These are phyloP conservation scores for Starmerella lactis-condensi DNA, from an alignment of 805 yeast genomes.

Conservation along the genomic window DNA sequence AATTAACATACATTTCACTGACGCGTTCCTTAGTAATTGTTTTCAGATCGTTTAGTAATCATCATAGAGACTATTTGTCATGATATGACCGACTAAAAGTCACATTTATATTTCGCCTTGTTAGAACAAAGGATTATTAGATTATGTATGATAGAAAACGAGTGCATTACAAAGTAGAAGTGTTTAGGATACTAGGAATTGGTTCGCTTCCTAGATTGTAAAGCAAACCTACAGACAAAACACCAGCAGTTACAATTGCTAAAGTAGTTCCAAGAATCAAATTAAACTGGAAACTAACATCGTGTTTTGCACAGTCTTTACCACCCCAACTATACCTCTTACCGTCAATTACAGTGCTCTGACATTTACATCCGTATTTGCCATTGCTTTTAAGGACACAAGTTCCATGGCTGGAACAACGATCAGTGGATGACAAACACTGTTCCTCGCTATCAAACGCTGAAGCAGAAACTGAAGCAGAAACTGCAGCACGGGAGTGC, in stretches of 20 bases:
- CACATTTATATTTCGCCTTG: no score
- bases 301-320: conserved; percentile 44
- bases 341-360: conserved; percentile 18
- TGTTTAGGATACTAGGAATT: conserved; percentile 44
- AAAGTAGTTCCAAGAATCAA: conserved; percentile 50
- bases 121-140: no score
- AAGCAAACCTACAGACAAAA: conserved; percentile 31
- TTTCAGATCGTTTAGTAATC: no score
- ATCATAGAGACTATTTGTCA: no score
- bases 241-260: conserved; percentile 32
- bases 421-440: conserved; percentile 21
- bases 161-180: no score
- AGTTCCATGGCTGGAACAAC: conserved; percentile 25
- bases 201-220: conserved; percentile 38
- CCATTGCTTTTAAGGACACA: conserved; percentile 20
- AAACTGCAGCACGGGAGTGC: no score
- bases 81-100: no score
- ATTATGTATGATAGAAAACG: no score
- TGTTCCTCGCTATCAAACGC: conserved; percentile 19
- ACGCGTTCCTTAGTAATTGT: no score
- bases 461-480: no score
- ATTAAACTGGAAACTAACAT: conserved; percentile 46
- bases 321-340: conserved; percentile 25
- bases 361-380: conserved; percentile 23
- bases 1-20: no score